phyloP scores from a whole-genome alignment of 768 basidiomycete species.

The Saitozyma podzolica region DNA sequence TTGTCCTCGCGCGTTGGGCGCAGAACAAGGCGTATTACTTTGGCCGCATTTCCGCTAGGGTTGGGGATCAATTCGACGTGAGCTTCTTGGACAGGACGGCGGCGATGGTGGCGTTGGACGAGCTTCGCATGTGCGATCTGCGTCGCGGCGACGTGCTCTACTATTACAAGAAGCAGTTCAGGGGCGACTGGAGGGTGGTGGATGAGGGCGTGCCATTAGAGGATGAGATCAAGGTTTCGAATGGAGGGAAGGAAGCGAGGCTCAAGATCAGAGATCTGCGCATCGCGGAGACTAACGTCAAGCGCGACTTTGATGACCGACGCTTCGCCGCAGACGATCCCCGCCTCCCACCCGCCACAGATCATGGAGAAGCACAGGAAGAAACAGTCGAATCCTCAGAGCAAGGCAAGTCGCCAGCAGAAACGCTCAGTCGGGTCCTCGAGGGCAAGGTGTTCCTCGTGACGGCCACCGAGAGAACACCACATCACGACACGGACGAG shows the following conservation, averaged over 20 bases:
- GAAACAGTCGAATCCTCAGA: neutral
- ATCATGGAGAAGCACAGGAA: neutral
- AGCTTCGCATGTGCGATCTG: conserved; percentile 16
- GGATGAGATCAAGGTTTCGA: conserved; percentile 4
- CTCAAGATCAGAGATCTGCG: conserved; percentile 1
- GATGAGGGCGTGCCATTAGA: conserved; percentile 7
- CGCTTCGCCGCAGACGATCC: neutral
- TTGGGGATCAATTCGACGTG: conserved; percentile 12
- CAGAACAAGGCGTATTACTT: conserved; percentile 1
- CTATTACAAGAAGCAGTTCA: neutral
- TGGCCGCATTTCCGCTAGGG: conserved; percentile 11
- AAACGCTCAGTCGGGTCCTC: neutral
- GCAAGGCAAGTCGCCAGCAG: neutral
- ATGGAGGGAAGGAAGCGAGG: conserved; percentile 2
- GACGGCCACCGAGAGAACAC: conserved; percentile 3
- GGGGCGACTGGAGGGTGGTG: conserved; percentile 8
- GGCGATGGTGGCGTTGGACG: conserved; percentile 9
- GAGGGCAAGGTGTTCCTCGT: conserved; percentile 10
- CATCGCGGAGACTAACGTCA: neutral
- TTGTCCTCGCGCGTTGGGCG: conserved; percentile 8
- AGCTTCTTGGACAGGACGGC: conserved; percentile 20
- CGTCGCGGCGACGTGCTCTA: conserved; percentile 21
- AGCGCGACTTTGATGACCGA: conserved; percentile 4
- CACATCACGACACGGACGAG: neutral
- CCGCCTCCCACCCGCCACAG: neutral